A percentile compares a stretch with the other conserved stretches of the same genome.
Conservation (phyloP, 352 stramenopile genomes). For the Pythium rishiriense region DNA sequence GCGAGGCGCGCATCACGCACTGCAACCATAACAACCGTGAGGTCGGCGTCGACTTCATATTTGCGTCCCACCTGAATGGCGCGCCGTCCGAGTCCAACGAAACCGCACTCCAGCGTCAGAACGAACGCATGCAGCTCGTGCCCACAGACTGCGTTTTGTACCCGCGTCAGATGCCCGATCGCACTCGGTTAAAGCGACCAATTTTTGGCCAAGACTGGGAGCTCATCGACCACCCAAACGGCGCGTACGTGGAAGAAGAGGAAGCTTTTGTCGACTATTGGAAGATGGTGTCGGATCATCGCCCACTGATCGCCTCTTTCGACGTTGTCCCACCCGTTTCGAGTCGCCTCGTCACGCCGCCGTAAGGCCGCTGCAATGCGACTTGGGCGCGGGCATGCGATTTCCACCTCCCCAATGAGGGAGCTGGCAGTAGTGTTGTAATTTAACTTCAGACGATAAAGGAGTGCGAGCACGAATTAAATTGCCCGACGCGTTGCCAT, state of each 20-base stretch:
- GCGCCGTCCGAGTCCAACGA: not conserved
- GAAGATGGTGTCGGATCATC: slow-evolving; percentile 78
- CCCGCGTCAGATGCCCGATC: slow-evolving; percentile 59
- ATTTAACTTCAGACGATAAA: slow-evolving; percentile 25
- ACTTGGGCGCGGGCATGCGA: not conserved
- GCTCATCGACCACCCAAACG: slow-evolving; percentile 41
- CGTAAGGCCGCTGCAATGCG: not conserved
- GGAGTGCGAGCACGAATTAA: not conserved
- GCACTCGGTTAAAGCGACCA: slow-evolving; percentile 70
- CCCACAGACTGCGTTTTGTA: slow-evolving; percentile 62
- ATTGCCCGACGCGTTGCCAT: no score
- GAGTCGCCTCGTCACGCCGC: slow-evolving; percentile 16
- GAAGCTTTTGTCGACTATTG: slow-evolving; percentile 77
- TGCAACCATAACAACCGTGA: slow-evolving; percentile 90
- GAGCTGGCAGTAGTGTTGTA: slow-evolving; percentile 8
- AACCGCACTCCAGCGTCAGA: slow-evolving; percentile 3
- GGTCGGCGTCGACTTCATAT: slow-evolving; percentile 88
- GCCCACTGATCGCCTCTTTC: slow-evolving; percentile 66
- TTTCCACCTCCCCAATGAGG: not conserved
- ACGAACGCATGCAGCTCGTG: slow-evolving; percentile 49
- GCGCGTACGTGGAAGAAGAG: slow-evolving; percentile 47
- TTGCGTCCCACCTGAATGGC: slow-evolving; percentile 51
- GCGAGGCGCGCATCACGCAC: slow-evolving; percentile 83
- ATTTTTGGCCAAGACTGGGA: slow-evolving; percentile 76
- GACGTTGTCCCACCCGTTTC: slow-evolving; percentile 35